Conservation (phyloP, 495 filamentous ascomycete genomes). For the Neurospora sp. region DNA sequence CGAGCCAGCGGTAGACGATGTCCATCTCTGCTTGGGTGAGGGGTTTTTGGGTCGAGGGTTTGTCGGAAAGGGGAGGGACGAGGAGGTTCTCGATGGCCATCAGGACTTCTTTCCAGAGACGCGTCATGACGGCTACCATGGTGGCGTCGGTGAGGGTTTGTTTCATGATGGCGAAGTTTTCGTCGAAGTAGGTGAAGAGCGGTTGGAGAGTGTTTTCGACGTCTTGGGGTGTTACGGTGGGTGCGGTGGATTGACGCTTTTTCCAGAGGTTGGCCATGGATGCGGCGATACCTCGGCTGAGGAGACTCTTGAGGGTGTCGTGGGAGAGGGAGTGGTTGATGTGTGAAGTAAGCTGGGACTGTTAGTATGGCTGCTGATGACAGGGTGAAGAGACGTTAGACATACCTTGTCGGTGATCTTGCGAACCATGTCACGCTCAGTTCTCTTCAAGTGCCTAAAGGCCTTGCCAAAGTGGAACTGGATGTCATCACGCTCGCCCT, state of each 20-base stretch:
- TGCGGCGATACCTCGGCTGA: slow-evolving; percentile 65
- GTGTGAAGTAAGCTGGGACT: slow-evolving; percentile 70
- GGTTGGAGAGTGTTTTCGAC: slow-evolving; percentile 74
- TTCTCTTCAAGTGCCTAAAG: slow-evolving; percentile 87
- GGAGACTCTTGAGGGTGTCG: slow-evolving; percentile 61
- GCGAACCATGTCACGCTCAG: slow-evolving; percentile 94
- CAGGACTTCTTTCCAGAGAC: slow-evolving; percentile 95
- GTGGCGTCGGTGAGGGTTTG: slow-evolving; percentile 83
- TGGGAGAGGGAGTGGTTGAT: slow-evolving; percentile 85
- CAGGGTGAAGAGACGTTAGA: background rate
- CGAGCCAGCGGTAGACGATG: slow-evolving; percentile 89
- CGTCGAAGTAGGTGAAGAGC: slow-evolving; percentile 94
- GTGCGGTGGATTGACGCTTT: slow-evolving; percentile 40
- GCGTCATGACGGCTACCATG: slow-evolving; percentile 95
- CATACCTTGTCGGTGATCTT: slow-evolving; percentile 94
- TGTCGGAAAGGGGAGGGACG: slow-evolving; percentile 92
- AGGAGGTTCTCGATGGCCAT: slow-evolving; percentile 81
- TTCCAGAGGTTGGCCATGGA: slow-evolving; percentile 74
- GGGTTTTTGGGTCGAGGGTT: slow-evolving; percentile 78
- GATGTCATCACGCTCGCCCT: slow-evolving; percentile 96
- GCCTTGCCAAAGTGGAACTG: slow-evolving; percentile 98
- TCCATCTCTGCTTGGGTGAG: slow-evolving; percentile 86
- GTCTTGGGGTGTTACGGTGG: slow-evolving; percentile 56
- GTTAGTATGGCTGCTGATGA: slow-evolving; percentile 10
- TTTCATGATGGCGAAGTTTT: slow-evolving; percentile 99